Evolutionary conservation across 1,284 basidiomycete species (phyloP).

Genomic region (Microbotryum silenes-acaulis): DNA sequence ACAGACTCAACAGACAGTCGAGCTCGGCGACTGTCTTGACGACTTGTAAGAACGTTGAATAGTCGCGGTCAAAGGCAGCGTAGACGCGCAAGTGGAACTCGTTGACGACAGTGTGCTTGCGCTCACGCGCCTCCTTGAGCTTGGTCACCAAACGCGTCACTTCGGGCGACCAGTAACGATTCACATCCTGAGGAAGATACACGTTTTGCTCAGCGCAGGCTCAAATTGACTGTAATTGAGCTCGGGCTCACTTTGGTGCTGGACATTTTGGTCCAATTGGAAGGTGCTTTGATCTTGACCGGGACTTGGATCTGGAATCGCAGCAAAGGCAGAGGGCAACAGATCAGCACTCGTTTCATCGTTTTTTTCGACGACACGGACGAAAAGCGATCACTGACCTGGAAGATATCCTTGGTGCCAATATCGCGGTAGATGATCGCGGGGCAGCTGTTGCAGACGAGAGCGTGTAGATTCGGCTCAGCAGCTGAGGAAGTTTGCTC

Average conservation of each 20-base stretch:
- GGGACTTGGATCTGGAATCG: conserved; percentile 62
- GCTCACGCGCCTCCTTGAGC: conserved; percentile 87
- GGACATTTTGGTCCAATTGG: conserved; percentile 74
- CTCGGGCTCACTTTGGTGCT: conserved; percentile 58
- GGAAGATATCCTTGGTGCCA: conserved; percentile 32
- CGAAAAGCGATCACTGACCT: conserved; percentile 41
- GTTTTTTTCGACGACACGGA: background rate
- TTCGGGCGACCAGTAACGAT: conserved; percentile 68
- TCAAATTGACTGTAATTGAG: background rate
- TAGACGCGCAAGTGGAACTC: conserved; percentile 56
- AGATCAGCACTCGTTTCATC: background rate
- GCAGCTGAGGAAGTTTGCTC: background rate
- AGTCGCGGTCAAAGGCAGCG: conserved; percentile 36
- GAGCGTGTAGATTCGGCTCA: background rate
- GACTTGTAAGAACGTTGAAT: conserved; percentile 35
- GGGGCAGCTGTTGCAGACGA: conserved; percentile 12
- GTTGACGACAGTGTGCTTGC: conserved; percentile 65
- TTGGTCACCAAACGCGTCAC: conserved; percentile 62
- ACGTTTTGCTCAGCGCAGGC: background rate
- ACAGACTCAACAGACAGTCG: conserved; percentile 87
- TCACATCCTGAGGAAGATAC: conserved; percentile 38
- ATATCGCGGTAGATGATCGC: conserved; percentile 14
- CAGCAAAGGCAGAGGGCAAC: background rate
- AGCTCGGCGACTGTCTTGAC: conserved; percentile 66
- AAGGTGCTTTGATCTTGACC: conserved; percentile 58